These are phyloP conservation scores for Podospora comata DNA, from an alignment of 495 filamentous ascomycete genomes.

Conservation along the genomic window DNA sequence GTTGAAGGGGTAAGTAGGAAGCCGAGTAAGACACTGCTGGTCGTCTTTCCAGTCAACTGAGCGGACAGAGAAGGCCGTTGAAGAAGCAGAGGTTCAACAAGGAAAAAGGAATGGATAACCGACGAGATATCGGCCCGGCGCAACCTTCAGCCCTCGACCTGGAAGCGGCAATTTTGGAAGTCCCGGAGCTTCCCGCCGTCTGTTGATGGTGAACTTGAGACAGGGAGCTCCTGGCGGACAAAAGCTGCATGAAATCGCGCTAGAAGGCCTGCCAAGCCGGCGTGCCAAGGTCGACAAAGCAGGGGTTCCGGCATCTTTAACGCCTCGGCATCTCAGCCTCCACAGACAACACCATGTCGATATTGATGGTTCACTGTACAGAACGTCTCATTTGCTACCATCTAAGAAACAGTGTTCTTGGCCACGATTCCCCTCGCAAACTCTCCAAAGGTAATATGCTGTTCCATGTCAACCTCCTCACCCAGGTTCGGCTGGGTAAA, in stretches of 20 bases:
- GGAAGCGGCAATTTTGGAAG: slow-evolving; percentile 4
- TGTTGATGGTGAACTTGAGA: not conserved
- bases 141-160: not conserved
- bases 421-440: slow-evolving; percentile 83
- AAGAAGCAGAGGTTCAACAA: not conserved
- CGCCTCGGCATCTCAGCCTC: slow-evolving; percentile 1
- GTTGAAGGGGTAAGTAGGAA: not conserved
- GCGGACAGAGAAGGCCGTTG: not conserved
- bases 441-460: slow-evolving; percentile 73
- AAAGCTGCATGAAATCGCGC: slow-evolving; percentile 7
- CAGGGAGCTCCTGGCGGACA: not conserved
- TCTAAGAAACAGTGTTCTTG: slow-evolving; percentile 62
- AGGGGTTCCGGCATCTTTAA: slow-evolving; percentile 2
- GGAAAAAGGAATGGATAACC: not conserved
- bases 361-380: not conserved
- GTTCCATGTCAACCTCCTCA: slow-evolving; percentile 73
- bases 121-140: slow-evolving; percentile 4
- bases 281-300: not conserved
- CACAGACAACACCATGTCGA: slow-evolving; percentile 5
- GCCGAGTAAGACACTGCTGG: not conserved
- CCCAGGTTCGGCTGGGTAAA: slow-evolving; percentile 95
- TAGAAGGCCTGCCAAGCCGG: slow-evolving; percentile 8
- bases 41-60: not conserved
- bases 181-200: slow-evolving; percentile 2
- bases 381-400: not conserved